Evolutionary conservation across 306 rosid genomes (phyloP), one percentile per base, ranked within the genome.

Genomic region (Vicia villosa): DNA sequence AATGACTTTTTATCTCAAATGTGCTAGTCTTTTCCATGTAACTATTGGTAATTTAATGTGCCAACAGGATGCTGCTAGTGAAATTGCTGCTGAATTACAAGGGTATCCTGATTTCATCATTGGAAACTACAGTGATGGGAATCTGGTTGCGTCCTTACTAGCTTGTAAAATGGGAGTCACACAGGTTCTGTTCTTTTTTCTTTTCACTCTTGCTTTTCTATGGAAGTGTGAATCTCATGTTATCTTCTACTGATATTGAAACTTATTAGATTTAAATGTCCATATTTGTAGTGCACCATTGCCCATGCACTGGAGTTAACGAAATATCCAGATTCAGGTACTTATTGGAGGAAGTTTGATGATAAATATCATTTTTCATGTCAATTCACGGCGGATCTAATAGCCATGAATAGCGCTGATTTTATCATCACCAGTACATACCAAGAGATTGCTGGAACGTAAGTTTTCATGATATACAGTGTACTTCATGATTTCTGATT

Each of bases 371-470:
- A 91, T 70, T 91, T 91, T 78, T 86, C 90, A 63, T 83, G 90
- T 76, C 97, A 90, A 52, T 90, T 88, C 86, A 88, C 92, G 2
- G 97, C 97, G 49, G 95, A 90, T 56, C 69, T 91, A 30, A 76
- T 88, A 51, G 92, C 97, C 78, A 91, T 91, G 95, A 91, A 86
- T 55, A 71, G 45, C 77, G 97, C 95, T 64, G 95, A 88, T 80
- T 91, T 91, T 68, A 91, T 91, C 77, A 86, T 91, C 83, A 84
- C 97, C 51, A 60, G 97, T 75, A 90, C 98, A 60, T 93, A 86
- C 80, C 98, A 93, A 74, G 97, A 93, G 90, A 93, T 93, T 81
- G 97, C 98, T 8, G 97, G 98, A 81, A 79, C 96, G 91, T 83
- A 88, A 68, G 97, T 80, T 59, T 24, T 74, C 36, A 22, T 34